Evolutionary conservation across 2,329 filamentous ascomycete genomes (phyloP), one percentile per base, ranked within the genome.

Genomic region (Colletotrichum graminicola): DNA sequence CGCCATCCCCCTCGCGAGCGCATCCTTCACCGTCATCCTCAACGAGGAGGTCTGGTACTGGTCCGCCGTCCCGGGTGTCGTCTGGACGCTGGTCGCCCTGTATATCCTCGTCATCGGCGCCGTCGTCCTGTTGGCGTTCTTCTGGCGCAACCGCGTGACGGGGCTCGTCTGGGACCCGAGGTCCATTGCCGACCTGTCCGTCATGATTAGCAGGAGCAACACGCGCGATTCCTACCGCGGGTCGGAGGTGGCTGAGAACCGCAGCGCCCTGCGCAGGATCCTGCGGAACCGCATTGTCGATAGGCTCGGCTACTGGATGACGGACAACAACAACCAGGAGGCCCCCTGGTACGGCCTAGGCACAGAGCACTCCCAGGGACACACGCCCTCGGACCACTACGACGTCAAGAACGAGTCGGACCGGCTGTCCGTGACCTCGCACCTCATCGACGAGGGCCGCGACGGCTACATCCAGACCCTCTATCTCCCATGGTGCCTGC

Each of bases 161-260:
- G 94, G 94, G 0, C 84, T 97, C 73, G 88, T 92, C 77, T 98
- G 95, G 95, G 94, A 97, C 78, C 88, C 94, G 2, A 87, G 92
- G 56, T 95, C 91, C 32, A 84, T 98, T 10, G 95, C 93, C 3
- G 94, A 98, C 78, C 83, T 97, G 47, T 87, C 96, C 54, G 89
- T 92, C 1, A 85, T 98, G 14, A 86, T 97, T 34, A 91, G 94
- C 74, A 89, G 92, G 71, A 95, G 93, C 74, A 97, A 97, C 80
- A 90, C 92, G 23, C 86, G 94, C 60, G 84, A 86, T 29, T 92
- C 93, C 76, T 97, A 94, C 79, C 85, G 88, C 16, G 89, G 89
- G 4, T 90, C 91, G 0, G 92, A 95, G 76, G 88, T 89, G 0
- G 86, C 90, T 54, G 80, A 82, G 10, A 83, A 81, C 21, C 84